phyloP scores from a whole-genome alignment of 2,329 filamentous ascomycete genomes.

The Aspergillus thermomutatus region DNA sequence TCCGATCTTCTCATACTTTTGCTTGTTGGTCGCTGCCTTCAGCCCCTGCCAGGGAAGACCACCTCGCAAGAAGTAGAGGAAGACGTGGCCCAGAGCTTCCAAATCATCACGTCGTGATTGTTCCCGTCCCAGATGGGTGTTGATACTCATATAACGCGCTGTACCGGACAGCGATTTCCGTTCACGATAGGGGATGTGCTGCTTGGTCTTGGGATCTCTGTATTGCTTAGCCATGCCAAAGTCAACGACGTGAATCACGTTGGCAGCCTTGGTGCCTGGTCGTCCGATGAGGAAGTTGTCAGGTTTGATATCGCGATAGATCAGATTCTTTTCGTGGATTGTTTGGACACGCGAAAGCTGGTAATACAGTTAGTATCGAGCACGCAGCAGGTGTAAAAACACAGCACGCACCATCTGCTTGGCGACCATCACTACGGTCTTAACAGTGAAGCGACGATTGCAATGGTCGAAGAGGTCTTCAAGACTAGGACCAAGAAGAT shows the following conservation, averaged over 20 bases:
- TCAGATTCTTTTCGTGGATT: conserved; percentile 98
- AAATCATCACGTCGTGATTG: conserved; percentile 95
- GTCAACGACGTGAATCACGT: conserved; percentile 97
- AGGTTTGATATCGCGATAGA: conserved; percentile 98
- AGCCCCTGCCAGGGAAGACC: conserved; percentile 66
- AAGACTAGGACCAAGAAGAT: conserved; percentile 88
- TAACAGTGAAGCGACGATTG: conserved; percentile 89
- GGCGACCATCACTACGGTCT: conserved; percentile 98
- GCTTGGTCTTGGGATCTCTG: conserved; percentile 96
- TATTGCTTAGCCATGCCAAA: conserved; percentile 99
- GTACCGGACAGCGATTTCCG: conserved; percentile 95
- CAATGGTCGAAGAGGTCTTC: conserved; percentile 98
- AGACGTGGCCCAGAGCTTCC: conserved; percentile 73
- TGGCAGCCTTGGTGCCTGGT: conserved; percentile 87
- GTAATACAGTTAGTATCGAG: conserved; percentile 22
- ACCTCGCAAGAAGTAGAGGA: conserved; percentile 66
- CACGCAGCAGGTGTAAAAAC: not conserved
- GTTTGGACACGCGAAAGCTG: conserved; percentile 85
- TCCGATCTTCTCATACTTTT: conserved; percentile 99
- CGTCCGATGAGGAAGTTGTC: conserved; percentile 98
- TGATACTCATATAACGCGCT: conserved; percentile 99
- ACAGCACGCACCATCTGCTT: conserved; percentile 80
- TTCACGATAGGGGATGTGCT: conserved; percentile 96
- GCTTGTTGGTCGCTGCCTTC: conserved; percentile 73
- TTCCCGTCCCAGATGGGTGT: conserved; percentile 93